These are phyloP conservation scores for Leccinum sublutescens DNA, from an alignment of 768 basidiomycete species.

Conservation along the genomic window DNA sequence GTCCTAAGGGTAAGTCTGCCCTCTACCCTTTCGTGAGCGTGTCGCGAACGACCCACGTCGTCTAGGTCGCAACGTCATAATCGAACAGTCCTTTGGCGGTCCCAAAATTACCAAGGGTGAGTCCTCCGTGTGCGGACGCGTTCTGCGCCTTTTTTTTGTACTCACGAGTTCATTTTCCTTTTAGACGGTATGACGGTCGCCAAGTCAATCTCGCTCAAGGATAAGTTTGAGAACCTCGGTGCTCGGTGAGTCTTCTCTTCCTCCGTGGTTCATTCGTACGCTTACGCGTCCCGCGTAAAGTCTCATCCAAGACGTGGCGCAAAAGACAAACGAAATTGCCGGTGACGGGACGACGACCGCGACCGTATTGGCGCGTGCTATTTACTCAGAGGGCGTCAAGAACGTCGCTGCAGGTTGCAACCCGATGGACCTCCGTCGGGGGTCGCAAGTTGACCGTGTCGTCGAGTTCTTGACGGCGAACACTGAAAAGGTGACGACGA, in stretches of 20 bases:
- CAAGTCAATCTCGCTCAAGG: conserved; percentile 89
- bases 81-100: conserved; percentile 87
- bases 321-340: conserved; percentile 95
- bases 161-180: neutral
- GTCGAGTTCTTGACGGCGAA: conserved; percentile 86
- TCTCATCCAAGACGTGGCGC: conserved; percentile 92
- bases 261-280: conserved; percentile 6
- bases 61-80: conserved; percentile 94
- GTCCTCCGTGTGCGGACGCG: conserved; percentile 14
- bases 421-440: conserved; percentile 99
- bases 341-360: conserved; percentile 99
- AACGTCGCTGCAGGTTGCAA: conserved; percentile 99
- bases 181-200: conserved; percentile 98
- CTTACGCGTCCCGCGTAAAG: conserved; percentile 35
- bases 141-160: neutral
- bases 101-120: conserved; percentile 95
- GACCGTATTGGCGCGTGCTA: conserved; percentile 94
- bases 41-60: conserved; percentile 13
- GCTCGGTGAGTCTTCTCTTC: conserved; percentile 65
- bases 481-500: conserved; percentile 93
- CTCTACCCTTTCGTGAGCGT: neutral
- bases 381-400: conserved; percentile 98
- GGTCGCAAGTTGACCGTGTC: conserved; percentile 94
- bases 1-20: conserved; percentile 75
- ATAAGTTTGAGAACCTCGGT: conserved; percentile 99